Evolutionary conservation across 768 basidiomycete genomes (phyloP).

Genomic region (Tulasnella sp.): DNA sequence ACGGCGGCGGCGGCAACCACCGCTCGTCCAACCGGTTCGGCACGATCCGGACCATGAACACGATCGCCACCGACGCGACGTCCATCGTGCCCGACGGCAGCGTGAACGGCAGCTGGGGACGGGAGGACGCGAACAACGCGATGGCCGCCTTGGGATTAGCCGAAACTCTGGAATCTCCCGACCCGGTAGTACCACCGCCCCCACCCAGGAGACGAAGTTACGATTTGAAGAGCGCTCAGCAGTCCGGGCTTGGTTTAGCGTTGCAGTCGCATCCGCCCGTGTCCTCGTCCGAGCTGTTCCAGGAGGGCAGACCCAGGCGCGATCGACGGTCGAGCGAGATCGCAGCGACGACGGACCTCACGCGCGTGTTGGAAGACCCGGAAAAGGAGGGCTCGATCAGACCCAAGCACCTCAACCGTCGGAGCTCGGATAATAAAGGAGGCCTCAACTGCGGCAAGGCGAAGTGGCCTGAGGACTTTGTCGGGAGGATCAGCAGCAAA

Average conservation of each 20-base stretch:
- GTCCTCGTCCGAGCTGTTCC: slow-evolving; percentile 13
- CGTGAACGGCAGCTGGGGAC: slow-evolving; percentile 26
- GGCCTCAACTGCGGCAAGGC: slow-evolving; percentile 64
- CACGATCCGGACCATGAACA: slow-evolving; percentile 76
- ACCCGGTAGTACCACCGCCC: neutral
- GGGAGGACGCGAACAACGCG: slow-evolving; percentile 25
- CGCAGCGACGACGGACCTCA: slow-evolving; percentile 50
- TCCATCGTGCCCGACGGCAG: slow-evolving; percentile 44
- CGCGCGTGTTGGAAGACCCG: slow-evolving; percentile 63
- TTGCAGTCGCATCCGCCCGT: slow-evolving; percentile 15
- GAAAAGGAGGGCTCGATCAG: slow-evolving; percentile 25
- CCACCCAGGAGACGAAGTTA: slow-evolving; percentile 5
- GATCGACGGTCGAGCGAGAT: slow-evolving; percentile 66
- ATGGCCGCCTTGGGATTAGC: slow-evolving; percentile 3
- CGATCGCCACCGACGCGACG: slow-evolving; percentile 77
- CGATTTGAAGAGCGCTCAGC: slow-evolving; percentile 10
- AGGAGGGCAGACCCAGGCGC: slow-evolving; percentile 34
- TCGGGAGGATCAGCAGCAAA: slow-evolving; percentile 39
- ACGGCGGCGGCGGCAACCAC: slow-evolving; percentile 6
- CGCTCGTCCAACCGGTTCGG: slow-evolving; percentile 55
- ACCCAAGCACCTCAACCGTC: neutral
- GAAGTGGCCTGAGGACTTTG: slow-evolving; percentile 80
- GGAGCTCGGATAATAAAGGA: slow-evolving; percentile 9
- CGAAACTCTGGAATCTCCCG: neutral
- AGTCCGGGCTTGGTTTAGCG: slow-evolving; percentile 9